Base-by-base conservation (phyloP, 371 early-diverging fungal species). In the Syncephalastrum monosporum region DNA sequence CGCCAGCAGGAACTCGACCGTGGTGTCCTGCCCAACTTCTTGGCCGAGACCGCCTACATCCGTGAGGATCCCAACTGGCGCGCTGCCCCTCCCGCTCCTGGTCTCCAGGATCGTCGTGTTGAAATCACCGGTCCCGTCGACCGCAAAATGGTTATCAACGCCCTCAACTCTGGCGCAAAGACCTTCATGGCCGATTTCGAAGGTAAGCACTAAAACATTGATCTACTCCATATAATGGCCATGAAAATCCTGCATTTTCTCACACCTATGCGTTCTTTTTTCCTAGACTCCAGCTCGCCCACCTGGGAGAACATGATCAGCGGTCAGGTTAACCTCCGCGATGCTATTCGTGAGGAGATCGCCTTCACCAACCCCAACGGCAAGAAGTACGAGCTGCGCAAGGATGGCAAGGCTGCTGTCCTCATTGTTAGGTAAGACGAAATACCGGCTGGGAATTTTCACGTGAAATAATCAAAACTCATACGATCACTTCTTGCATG, bases 131-230 rank as follows among this genome's bases (percentile, higher is more conserved):
- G 97, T 17, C 97, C 97, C 14, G 96, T 95, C 43, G 96, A 95
- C 77, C 88, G 97, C 65, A 97, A 97, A 79, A 97, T 97, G 97
- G 94, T 97, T 65, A 97, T 97, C 74, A 97, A 97, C 61, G 97
- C 96, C 25, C 80, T 96, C 65, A 97, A 96, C 82, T 88, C 93
- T 12, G 95, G 92, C 8, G 91, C 97, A 25, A 75, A 80, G 57
- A 93, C 94, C 49, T 97, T 88, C 72, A 97, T 97, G 97, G 97
- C 97, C 21, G 97, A 97, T 71, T 95, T 97, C 69, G 97, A 97
- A 82, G 91, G 89, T 87, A 77, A 57, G 38, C n/a, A 15, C 29
- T 1, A 3, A 25, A 43, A 24, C 16, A 14, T 47, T 58, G 25
- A 27, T 17, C 33, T 47, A 19, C 21, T 12, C n/a, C 24, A 13